A percentile compares a stretch with the other conserved stretches of the same genome.
phyloP scores from a whole-genome alignment of 2,329 filamentous ascomycete species.

The Cephalotrichum gorgonifer region DNA sequence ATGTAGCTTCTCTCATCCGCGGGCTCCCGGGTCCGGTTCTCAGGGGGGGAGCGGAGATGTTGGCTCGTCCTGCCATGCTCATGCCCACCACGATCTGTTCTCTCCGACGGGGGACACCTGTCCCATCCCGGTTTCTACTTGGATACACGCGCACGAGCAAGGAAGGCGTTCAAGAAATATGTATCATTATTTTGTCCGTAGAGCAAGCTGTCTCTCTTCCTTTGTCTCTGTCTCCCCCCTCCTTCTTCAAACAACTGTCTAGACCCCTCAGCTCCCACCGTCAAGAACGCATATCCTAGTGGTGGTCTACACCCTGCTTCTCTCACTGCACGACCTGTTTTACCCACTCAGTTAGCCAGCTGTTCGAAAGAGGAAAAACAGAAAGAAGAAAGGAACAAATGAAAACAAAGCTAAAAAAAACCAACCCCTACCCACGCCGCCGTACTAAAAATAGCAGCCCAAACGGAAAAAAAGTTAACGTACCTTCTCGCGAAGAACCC shows the following conservation, averaged over 20 bases:
- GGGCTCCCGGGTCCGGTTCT: too few relatives aligned
- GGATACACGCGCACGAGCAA: background rate
- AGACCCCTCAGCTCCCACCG: background rate
- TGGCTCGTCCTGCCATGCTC: too few relatives aligned
- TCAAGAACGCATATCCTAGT: background rate
- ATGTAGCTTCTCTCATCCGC: too few relatives aligned
- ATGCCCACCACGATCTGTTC: too few relatives aligned
- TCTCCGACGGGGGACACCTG: background rate
- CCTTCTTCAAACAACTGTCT: background rate
- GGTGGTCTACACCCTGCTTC: background rate
- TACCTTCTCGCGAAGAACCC: slow-evolving; percentile 89
- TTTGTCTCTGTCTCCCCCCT: too few relatives aligned
- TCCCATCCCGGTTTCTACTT: too few relatives aligned
- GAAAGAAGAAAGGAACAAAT: background rate
- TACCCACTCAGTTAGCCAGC: background rate
- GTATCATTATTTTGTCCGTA: background rate
- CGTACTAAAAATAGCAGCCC: too few relatives aligned
- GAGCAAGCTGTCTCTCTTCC: background rate
- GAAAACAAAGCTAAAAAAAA: too few relatives aligned
- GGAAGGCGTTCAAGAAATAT: background rate
- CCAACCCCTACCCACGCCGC: too few relatives aligned
- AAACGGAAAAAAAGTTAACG: too few relatives aligned
- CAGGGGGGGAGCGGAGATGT: too few relatives aligned
- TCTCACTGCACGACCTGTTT: background rate
- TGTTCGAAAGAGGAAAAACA: background rate